These are phyloP conservation scores for Xylaria arbuscula DNA, from an alignment of 2,329 filamentous ascomycete species.

Conservation along the genomic window DNA sequence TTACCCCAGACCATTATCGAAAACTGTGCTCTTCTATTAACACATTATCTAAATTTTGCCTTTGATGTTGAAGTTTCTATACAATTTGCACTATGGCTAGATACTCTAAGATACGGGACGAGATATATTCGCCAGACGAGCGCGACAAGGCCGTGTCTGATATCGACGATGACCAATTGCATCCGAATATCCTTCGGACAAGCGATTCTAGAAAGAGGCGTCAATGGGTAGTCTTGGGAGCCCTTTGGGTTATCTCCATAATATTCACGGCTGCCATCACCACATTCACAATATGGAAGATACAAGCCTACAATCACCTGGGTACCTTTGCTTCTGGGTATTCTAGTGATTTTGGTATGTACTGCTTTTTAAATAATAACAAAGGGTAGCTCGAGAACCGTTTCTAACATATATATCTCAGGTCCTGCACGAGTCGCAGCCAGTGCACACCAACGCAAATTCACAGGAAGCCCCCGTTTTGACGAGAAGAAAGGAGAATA, in stretches of 20 bases:
- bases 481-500: constrained; percentile 16
- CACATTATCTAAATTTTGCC: neutral
- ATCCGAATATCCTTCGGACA: neutral
- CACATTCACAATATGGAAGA: neutral
- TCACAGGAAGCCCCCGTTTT: constrained; percentile 15
- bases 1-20: neutral
- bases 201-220: neutral
- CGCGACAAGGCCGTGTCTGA: neutral
- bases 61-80: neutral
- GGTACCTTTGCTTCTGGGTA: constrained; percentile 3
- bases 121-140: constrained; percentile 2
- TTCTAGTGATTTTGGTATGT: constrained; percentile 17
- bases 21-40: neutral
- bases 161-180: neutral
- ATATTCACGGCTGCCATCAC: neutral
- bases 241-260: constrained; percentile 3
- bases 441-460: neutral
- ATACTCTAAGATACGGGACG: constrained; percentile 2
- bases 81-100: neutral
- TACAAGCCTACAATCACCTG: neutral
- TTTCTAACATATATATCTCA: neutral
- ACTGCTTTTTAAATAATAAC: neutral
- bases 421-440: constrained; percentile 6
- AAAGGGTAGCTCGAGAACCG: neutral
- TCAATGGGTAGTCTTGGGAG: neutral